phyloP scores from a whole-genome alignment of 2,329 filamentous ascomycete genomes.

The Didymosphaeria variabile region DNA sequence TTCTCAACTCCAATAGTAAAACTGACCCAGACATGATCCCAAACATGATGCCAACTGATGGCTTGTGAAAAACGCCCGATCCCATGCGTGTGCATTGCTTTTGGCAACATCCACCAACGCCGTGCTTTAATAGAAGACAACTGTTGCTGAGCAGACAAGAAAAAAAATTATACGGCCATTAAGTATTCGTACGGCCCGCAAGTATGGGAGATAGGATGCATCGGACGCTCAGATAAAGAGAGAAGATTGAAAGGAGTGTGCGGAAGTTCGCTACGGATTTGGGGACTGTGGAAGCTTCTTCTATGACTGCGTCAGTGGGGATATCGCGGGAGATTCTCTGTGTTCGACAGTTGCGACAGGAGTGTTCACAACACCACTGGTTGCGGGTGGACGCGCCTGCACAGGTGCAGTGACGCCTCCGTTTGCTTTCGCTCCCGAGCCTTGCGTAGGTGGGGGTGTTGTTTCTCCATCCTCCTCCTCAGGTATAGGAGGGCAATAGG shows the following conservation, averaged over 20 bases:
- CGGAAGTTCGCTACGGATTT: background rate
- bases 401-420: conserved; percentile 1
- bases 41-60: background rate
- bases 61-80: background rate
- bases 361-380: background rate
- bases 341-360: background rate
- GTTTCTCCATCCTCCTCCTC: conserved; percentile 68
- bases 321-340: conserved; percentile 12
- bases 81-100: background rate
- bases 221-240: background rate
- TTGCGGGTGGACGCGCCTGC: background rate
- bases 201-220: conserved; percentile 9
- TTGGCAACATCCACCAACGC: conserved; percentile 18
- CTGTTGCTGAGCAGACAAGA: conserved; percentile 1
- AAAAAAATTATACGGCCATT: conserved; percentile 12
- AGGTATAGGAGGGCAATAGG: conserved; percentile 79
- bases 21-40: background rate
- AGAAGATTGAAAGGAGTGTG: background rate
- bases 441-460: conserved; percentile 22
- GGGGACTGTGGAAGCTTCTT: background rate
- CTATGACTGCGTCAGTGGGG: conserved; percentile 11
- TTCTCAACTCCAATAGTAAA: background rate
- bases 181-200: conserved; percentile 4
- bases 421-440: background rate
- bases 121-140: conserved; percentile 19